phyloP scores from a whole-genome alignment of 169 alveolate species.

The Eimeria nieschulzi region DNA sequence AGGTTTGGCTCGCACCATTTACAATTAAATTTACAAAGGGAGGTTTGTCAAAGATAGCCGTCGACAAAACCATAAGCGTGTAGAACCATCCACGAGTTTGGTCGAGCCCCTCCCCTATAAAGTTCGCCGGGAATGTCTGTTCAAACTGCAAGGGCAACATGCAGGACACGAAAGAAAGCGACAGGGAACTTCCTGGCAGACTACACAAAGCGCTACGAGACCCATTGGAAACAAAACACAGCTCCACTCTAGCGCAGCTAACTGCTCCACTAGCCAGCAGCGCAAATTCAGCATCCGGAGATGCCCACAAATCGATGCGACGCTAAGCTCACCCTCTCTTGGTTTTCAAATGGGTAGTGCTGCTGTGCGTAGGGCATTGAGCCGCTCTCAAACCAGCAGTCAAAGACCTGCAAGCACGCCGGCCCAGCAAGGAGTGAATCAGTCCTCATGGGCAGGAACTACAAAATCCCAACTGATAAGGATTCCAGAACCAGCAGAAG shows the following conservation, averaged over 20 bases:
- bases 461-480: no score
- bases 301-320: background rate
- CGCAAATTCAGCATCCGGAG: no score
- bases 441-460: background rate
- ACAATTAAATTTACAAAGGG: constrained; percentile 97
- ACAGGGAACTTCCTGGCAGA: no score
- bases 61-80: constrained; percentile 93
- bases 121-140: constrained; percentile 98
- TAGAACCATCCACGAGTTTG: constrained; percentile 99
- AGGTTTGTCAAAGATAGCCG: constrained; percentile 91
- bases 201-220: no score
- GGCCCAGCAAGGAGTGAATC: background rate
- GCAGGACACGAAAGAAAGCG: no score
- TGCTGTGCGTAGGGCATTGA: constrained; percentile 98
- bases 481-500: no score
- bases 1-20: constrained; percentile 85
- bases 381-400: constrained; percentile 99
- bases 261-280: no score
- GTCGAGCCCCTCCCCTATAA: constrained; percentile 99
- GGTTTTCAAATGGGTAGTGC: constrained; percentile 97
- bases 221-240: no score
- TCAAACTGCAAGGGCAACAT: constrained; percentile 77
- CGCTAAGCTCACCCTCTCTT: constrained; percentile 80
- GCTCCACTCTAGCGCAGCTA: no score
- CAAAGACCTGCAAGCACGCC: constrained; percentile 93